phyloP scores from a whole-genome alignment of 2,329 filamentous ascomycete species.

The Colletotrichum gigasporum region DNA sequence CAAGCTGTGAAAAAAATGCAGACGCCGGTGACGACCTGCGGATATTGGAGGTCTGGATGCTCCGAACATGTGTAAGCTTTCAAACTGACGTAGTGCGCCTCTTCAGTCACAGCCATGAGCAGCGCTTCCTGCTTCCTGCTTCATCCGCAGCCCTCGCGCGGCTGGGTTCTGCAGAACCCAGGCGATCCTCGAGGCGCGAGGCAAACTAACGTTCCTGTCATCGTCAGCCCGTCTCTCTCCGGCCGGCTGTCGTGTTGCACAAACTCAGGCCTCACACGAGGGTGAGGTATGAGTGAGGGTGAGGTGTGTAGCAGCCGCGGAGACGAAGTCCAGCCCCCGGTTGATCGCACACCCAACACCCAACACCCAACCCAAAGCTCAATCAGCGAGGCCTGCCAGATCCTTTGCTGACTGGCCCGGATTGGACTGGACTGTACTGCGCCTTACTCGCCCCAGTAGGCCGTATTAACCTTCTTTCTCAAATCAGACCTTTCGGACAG shows the following conservation, averaged over 20 bases:
- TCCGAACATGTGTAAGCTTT: neutral
- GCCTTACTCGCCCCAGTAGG: slow-evolving; percentile 6
- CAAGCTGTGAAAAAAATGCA: neutral
- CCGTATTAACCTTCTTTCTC: neutral
- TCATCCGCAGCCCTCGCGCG: neutral
- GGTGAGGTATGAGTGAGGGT: neutral
- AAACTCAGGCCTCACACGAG: neutral
- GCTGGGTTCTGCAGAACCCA: neutral
- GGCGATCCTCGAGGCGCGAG: neutral
- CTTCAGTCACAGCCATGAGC: neutral
- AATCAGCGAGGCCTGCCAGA: neutral
- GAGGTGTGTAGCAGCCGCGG: slow-evolving; percentile 19
- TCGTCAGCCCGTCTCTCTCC: slow-evolving; percentile 1
- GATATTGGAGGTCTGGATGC: slow-evolving; percentile 8
- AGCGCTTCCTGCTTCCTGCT: neutral
- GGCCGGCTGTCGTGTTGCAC: neutral
- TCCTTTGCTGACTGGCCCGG: slow-evolving; percentile 3
- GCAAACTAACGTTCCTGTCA: neutral
- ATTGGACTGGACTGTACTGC: neutral
- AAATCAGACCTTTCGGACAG: neutral
- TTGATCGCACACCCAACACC: neutral
- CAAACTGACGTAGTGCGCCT: slow-evolving; percentile 6
- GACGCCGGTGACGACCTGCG: neutral
- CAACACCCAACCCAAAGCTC: no score
- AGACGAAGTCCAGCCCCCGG: slow-evolving; percentile 8